These are phyloP conservation scores for Psilocybe tampanensis DNA, from an alignment of 768 basidiomycete genomes.

Conservation along the genomic window DNA sequence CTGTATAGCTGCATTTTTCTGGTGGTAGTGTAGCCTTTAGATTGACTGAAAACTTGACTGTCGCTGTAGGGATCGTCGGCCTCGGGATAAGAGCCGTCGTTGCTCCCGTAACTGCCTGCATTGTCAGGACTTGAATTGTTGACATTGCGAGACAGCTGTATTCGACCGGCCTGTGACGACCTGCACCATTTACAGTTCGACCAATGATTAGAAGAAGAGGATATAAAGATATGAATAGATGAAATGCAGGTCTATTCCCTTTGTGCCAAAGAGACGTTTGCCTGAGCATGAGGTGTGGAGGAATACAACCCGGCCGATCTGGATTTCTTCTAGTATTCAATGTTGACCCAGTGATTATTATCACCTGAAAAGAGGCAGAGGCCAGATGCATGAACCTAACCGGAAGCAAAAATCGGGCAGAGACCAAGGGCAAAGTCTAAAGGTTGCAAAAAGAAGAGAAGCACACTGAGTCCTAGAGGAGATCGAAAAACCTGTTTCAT, in stretches of 20 bases:
- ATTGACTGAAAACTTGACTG: not conserved
- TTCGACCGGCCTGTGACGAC: constrained; percentile 13
- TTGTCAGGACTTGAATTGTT: constrained; percentile 20
- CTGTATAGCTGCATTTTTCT: not conserved
- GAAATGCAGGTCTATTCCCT: constrained; percentile 25
- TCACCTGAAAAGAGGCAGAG: constrained; percentile 33
- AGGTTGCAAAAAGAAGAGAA: not conserved
- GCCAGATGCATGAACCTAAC: not conserved
- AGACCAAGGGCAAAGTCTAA: not conserved
- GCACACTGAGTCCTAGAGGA: not conserved
- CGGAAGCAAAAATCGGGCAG: not conserved
- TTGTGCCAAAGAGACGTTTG: constrained; percentile 35
- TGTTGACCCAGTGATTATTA: constrained; percentile 52
- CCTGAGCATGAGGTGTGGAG: constrained; percentile 33
- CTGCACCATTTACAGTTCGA: constrained; percentile 56
- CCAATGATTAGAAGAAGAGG: constrained; percentile 45
- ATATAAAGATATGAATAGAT: not conserved
- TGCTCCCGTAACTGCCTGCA: constrained; percentile 5
- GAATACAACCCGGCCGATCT: constrained; percentile 13
- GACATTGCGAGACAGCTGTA: constrained; percentile 25
- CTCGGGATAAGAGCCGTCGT: not conserved
- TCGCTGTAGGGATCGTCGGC: constrained; percentile 8
- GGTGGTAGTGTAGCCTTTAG: not conserved
- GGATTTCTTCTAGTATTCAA: constrained; percentile 36
- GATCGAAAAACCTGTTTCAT: not conserved